Percentiles rank a stretch among this genome's conserved stretches.
phyloP scores from a whole-genome alignment of 176 grass and related monocot genomes.

The Hyparrhenia diplandra region DNA sequence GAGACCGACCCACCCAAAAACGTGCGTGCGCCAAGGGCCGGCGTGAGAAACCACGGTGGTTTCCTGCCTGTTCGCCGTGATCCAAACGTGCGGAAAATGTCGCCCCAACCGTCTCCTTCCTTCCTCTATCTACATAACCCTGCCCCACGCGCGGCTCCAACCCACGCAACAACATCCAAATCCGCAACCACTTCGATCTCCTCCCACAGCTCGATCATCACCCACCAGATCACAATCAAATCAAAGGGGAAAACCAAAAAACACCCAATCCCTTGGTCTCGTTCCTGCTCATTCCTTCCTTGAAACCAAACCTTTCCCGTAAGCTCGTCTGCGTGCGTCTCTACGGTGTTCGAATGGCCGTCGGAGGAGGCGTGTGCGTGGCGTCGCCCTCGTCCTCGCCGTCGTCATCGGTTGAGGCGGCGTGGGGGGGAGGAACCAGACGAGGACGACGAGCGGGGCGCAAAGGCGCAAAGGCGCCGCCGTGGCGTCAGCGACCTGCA shows the following conservation, averaged over 20 bases:
- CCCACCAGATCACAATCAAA: too few relatives aligned
- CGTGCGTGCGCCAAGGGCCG: background rate
- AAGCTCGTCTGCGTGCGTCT: too few relatives aligned
- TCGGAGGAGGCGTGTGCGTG: background rate
- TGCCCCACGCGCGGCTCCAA: background rate
- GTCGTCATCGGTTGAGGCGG: constrained; percentile 7
- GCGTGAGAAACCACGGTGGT: background rate
- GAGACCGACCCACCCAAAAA: too few relatives aligned
- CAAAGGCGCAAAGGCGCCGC: too few relatives aligned
- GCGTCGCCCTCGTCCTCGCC: background rate
- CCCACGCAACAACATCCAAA: background rate
- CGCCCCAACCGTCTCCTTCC: background rate
- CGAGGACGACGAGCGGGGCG: background rate
- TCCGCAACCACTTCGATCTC: background rate
- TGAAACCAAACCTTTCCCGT: background rate
- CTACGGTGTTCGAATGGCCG: background rate
- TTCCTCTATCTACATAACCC: background rate
- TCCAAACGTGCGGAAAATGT: constrained; percentile 5
- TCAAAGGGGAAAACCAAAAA: too few relatives aligned
- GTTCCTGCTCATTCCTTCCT: too few relatives aligned
- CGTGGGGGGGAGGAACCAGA: background rate
- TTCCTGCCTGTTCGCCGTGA: background rate
- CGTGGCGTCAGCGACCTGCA: background rate
- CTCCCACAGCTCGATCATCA: too few relatives aligned
- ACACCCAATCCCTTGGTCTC: too few relatives aligned